A percentile compares a stretch with the other conserved stretches of the same genome.
Evolutionary conservation across 2,329 filamentous ascomycete genomes (phyloP).

Genomic region (Clonostachys sp.): DNA sequence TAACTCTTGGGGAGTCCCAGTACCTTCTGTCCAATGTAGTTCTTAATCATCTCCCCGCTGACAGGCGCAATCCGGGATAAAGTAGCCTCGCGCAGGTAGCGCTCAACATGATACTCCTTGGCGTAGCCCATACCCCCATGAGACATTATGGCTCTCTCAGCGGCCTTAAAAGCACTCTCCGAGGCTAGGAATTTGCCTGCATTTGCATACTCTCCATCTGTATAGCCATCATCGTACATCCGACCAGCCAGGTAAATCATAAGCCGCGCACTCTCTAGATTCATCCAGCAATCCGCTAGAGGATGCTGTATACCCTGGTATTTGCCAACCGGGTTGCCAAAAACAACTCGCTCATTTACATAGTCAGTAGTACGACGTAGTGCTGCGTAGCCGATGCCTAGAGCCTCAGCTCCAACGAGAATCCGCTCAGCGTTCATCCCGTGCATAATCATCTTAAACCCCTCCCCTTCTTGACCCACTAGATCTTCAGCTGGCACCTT

Average conservation of each 20-base stretch:
- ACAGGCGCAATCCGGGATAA: constrained; percentile 61
- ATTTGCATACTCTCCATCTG: constrained; percentile 49
- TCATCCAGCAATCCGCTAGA: constrained; percentile 60
- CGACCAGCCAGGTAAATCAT: constrained; percentile 61
- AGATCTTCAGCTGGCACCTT: constrained; percentile 57
- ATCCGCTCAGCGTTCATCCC: constrained; percentile 79
- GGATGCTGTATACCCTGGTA: constrained; percentile 65
- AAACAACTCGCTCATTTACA: constrained; percentile 61
- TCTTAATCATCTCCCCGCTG: constrained; percentile 71
- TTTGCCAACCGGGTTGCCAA: constrained; percentile 57
- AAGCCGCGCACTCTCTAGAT: constrained; percentile 59
- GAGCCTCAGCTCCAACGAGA: constrained; percentile 71
- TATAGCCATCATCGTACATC: constrained; percentile 51
- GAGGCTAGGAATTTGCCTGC: constrained; percentile 67
- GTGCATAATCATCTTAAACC: constrained; percentile 75
- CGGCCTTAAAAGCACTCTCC: constrained; percentile 58
- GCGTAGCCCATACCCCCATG: constrained; percentile 64
- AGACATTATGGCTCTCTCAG: constrained; percentile 54
- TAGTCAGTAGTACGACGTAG: constrained; percentile 59
- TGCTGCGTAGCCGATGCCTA: constrained; percentile 74
- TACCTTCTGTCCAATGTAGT: constrained; percentile 66
- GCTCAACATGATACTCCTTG: constrained; percentile 59
- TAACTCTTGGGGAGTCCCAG: constrained; percentile 65
- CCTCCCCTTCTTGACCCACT: constrained; percentile 68
- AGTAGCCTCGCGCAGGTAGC: constrained; percentile 58